Base-by-base conservation (phyloP, 164 flowering plant genomes). In the Sextonia rubra region DNA sequence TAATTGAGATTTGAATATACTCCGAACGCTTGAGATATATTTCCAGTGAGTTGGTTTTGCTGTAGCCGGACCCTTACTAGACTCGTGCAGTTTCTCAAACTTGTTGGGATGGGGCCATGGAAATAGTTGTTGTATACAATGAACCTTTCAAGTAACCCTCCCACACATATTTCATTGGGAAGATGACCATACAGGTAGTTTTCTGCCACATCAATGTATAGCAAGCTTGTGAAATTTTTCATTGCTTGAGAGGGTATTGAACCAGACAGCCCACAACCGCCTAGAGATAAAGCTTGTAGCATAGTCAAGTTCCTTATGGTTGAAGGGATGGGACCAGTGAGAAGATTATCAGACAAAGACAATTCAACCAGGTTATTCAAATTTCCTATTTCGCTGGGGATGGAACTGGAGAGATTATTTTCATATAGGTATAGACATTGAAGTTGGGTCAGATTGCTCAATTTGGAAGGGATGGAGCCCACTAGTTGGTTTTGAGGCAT, bases 401-500 rank as follows among this genome's bases (percentile, higher is more conserved):
- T n/a, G n/a, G n/a, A n/a, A 7, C 65, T 27, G 23, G 11, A 22
- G 4, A 62, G 5, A 6, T 23, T 12, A 23, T 62, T 62, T n/a
- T n/a, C n/a, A n/a, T n/a, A n/a, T n/a, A n/a, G n/a, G n/a, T n/a
- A n/a, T n/a, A n/a, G n/a, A n/a, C n/a, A n/a, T n/a, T n/a, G n/a
- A 14, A 74, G 12, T 52, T 55, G 70, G 32, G 15, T 66, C 52
- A 77, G 60, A 60, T 70, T 70, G n/a, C 74, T 76, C 14, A 77
- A 20, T 26, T 70, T 73, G 17, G 64, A 6, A 1, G 80, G 80
- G 48, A 73, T 56, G 1, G 73, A 24, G n/a, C 80, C 80, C 5
- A 49, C 8, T 76, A 91, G 74, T 47, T 8, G 68, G 66, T 91
- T 91, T 77, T 89, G 90, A 0, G 93, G 88, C 77, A 91, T 88